Evolutionary conservation across 768 basidiomycete genomes (phyloP).

Genomic region (Asterophora lycoperdoides): DNA sequence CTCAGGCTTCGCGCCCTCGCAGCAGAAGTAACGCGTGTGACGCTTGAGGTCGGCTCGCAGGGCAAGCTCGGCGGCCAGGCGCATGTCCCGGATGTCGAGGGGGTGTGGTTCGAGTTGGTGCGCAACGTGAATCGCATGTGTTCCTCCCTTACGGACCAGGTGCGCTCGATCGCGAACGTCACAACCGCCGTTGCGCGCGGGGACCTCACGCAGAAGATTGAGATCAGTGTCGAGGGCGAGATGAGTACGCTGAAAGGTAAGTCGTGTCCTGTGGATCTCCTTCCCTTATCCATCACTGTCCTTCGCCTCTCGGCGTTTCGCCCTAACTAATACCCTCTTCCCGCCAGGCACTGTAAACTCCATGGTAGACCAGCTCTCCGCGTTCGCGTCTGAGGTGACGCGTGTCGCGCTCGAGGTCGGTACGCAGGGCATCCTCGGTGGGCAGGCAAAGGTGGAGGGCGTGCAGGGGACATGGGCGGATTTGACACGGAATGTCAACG

Average conservation of each 20-base stretch:
- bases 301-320: not conserved
- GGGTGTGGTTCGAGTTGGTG: constrained; percentile 86
- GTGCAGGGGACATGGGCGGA: constrained; percentile 94
- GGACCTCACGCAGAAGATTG: constrained; percentile 89
- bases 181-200: constrained; percentile 90
- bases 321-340: not conserved
- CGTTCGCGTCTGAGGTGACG: constrained; percentile 80
- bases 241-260: constrained; percentile 73
- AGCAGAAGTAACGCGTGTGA: constrained; percentile 80
- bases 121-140: constrained; percentile 81
- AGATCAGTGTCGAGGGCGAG: constrained; percentile 82
- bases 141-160: constrained; percentile 73
- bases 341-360: constrained; percentile 68
- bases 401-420: constrained; percentile 87
- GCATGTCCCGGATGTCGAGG: constrained; percentile 82
- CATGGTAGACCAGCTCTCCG: constrained; percentile 91
- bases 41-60: constrained; percentile 82
- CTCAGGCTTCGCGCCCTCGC: constrained; percentile 57
- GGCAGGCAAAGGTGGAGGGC: constrained; percentile 85
- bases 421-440: constrained; percentile 86
- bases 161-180: constrained; percentile 79
- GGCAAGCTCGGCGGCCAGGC: constrained; percentile 89
- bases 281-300: not conserved
- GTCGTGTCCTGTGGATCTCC: constrained; percentile 6
- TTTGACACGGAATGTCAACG: constrained; percentile 87